These are phyloP conservation scores for Trichoderma lentiforme DNA, from an alignment of 2,329 filamentous ascomycete species.

Conservation along the genomic window DNA sequence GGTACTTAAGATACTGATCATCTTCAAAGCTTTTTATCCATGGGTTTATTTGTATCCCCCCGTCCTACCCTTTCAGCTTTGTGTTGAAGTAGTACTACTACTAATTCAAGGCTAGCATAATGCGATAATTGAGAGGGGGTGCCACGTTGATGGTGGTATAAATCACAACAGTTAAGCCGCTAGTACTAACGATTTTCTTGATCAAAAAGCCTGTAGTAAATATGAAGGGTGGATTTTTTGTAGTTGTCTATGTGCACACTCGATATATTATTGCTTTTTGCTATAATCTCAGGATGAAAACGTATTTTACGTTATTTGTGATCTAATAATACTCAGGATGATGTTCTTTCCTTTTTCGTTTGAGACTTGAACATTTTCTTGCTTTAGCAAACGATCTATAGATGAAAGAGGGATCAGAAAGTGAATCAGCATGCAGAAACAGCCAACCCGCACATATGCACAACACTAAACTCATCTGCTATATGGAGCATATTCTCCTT, in stretches of 20 bases:
- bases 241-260: neutral
- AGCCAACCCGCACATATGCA: neutral
- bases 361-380: too few relatives aligned
- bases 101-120: neutral
- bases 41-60: neutral
- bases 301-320: too few relatives aligned
- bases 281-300: too few relatives aligned
- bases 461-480: neutral
- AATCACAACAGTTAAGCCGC: neutral
- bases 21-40: neutral
- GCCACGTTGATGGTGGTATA: neutral
- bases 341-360: too few relatives aligned
- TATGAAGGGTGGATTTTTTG: neutral
- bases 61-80: neutral
- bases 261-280: too few relatives aligned
- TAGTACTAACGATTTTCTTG: neutral
- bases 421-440: neutral
- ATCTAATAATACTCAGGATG: too few relatives aligned
- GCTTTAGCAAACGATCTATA: too few relatives aligned
- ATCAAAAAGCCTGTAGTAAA: neutral
- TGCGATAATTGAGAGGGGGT: neutral
- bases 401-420: neutral
- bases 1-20: neutral
- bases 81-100: neutral
- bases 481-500: neutral